phyloP scores from a whole-genome alignment of 495 filamentous ascomycete species.

The Aspergillus panamensis region DNA sequence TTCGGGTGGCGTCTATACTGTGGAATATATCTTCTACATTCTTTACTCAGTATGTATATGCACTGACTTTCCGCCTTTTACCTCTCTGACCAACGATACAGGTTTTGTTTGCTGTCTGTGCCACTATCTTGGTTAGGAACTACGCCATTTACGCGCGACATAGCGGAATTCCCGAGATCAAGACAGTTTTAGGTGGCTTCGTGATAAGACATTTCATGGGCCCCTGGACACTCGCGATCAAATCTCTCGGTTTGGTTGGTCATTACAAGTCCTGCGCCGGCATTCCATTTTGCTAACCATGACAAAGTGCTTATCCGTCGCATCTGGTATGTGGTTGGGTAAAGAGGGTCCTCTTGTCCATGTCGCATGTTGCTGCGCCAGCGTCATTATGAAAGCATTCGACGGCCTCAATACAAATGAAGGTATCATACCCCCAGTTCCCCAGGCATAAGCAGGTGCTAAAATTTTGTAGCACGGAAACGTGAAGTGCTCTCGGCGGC shows the following conservation, averaged over 20 bases:
- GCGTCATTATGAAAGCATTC: constrained; percentile 90
- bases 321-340: constrained; percentile 96
- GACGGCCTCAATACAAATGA: constrained; percentile 82
- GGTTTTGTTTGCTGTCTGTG: constrained; percentile 76
- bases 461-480: constrained; percentile 67
- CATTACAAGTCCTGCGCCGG: neutral
- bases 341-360: constrained; percentile 97
- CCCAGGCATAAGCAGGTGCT: constrained; percentile 4
- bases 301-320: constrained; percentile 79
- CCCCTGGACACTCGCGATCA: constrained; percentile 86
- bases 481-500: constrained; percentile 93
- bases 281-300: constrained; percentile 12
- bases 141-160: constrained; percentile 91
- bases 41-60: constrained; percentile 63
- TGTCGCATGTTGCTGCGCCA: constrained; percentile 96
- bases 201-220: constrained; percentile 90
- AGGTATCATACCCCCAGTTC: constrained; percentile 48
- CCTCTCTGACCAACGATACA: constrained; percentile 32
- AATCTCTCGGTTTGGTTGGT: constrained; percentile 84
- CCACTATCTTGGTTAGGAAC: constrained; percentile 73
- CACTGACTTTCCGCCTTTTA: neutral
- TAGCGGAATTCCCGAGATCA: constrained; percentile 97
- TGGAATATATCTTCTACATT: constrained; percentile 85
- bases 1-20: constrained; percentile 65
- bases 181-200: constrained; percentile 93